Conservation (phyloP, 768 basidiomycete genomes). For the Lentinula detonsa region DNA sequence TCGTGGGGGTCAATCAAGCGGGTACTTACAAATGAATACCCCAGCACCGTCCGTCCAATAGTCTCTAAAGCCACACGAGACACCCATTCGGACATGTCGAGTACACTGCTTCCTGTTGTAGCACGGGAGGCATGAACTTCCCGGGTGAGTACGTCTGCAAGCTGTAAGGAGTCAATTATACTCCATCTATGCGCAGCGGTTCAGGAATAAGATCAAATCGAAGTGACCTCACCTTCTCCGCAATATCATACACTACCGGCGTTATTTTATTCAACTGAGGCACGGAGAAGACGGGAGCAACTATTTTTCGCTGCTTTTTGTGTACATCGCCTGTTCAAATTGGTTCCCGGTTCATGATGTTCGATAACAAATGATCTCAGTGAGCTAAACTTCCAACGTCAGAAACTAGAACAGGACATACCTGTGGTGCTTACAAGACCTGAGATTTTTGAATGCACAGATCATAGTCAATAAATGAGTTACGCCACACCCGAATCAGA, state of each 20-base stretch:
- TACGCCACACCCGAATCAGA: background rate
- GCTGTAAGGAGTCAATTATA: conserved; percentile 13
- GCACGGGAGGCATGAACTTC: conserved; percentile 16
- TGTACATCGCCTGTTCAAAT: conserved; percentile 31
- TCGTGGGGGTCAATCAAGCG: background rate
- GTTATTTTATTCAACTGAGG: conserved; percentile 38
- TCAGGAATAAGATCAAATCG: background rate
- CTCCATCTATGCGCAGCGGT: background rate
- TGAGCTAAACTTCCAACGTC: background rate
- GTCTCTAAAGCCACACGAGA: conserved; percentile 38
- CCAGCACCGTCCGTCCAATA: conserved; percentile 36
- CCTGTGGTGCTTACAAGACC: conserved; percentile 2
- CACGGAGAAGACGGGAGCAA: conserved; percentile 41
- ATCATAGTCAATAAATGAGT: background rate
- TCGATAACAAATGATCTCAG: background rate
- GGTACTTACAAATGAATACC: conserved; percentile 30
- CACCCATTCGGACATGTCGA: conserved; percentile 45
- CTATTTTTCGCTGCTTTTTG: conserved; percentile 41
- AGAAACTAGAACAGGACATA: background rate
- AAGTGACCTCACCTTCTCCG: conserved; percentile 30
- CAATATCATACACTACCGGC: conserved; percentile 38
- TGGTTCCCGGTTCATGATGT: background rate
- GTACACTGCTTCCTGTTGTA: conserved; percentile 12
- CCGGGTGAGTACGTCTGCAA: conserved; percentile 20
- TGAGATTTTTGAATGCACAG: background rate